Evolutionary conservation across 495 filamentous ascomycete genomes (phyloP), one percentile per base, ranked within the genome.

Genomic region (Tuber aestivum): DNA sequence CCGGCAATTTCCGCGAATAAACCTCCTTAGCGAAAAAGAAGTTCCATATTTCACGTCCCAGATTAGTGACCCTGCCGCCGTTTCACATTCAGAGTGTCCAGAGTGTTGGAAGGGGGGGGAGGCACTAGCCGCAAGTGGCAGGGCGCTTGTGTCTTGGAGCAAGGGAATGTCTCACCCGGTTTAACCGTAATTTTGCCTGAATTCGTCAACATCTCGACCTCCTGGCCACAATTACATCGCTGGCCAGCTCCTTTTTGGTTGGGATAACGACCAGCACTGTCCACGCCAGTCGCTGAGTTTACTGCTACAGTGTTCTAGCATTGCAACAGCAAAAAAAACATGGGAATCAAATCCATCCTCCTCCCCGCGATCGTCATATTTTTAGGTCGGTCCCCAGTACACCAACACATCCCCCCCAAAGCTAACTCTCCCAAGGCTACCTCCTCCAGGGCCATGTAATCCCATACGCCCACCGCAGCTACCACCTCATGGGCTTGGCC

Each of bases 331-430:
- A 7, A 18, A 65, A 18, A 65, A 65, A 35, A 27, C 3, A 65
- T 65, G 56, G 56, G 56, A 14, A 65, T 35, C 56, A 65, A 65
- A 65, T 65, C 56, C 56, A 7, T 65, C 35, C 35, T 77, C 20
- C 37, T 78, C 41, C 76, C 76, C n/a, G 50, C 74, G 50, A 78
- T 78, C 23, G 74, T 65, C 4, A 70, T 78, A 45, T 77, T 41
- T 38, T 61, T 76, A 76, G 76, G 76, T 70, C 3, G 69, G 61
- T 38, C 38, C 35, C 32, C 21, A 45, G 37, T 32, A 37, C 23
- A 69, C 1, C 41, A n/a, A 27, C 56, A 35, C 14, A n/a, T 20
- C 38, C 38, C 32, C 20, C 12, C 41, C 71, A 21, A 35, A 27
- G 56, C 48, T 77, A 71, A 77, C 76, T 2, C 4, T 23, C 65